Evolutionary conservation across 1,284 basidiomycete species (phyloP).

Genomic region (Leccinum ponderosum): DNA sequence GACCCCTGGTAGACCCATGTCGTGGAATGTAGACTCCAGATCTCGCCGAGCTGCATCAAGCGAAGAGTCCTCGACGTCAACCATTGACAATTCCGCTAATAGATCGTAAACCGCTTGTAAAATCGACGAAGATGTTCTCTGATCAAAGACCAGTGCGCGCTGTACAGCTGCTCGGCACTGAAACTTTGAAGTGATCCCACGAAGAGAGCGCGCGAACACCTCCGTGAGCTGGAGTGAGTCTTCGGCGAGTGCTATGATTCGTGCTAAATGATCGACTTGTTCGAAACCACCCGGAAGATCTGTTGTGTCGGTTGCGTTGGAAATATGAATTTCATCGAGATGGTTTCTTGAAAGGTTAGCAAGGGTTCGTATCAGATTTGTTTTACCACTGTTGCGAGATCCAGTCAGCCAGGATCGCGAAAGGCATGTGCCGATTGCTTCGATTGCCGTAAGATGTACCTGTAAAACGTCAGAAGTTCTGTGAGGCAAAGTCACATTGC

Average conservation of each 20-base stretch:
- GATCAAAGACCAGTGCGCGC: conserved; percentile 24
- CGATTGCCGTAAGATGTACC: conserved; percentile 66
- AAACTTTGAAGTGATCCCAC: conserved; percentile 35
- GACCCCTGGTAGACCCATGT: conserved; percentile 41
- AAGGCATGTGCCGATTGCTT: conserved; percentile 78
- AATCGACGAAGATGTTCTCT: conserved; percentile 20
- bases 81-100: conserved; percentile 23
- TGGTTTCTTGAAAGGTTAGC: conserved; percentile 71
- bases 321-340: conserved; percentile 80
- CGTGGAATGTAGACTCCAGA: conserved; percentile 17
- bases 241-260: conserved; percentile 40
- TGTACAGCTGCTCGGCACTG: conserved; percentile 20
- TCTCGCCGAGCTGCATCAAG: conserved; percentile 13
- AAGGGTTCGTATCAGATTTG: conserved; percentile 69
- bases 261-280: conserved; percentile 66
- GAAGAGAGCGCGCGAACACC: conserved; percentile 37
- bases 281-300: conserved; percentile 97
- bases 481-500: conserved; percentile 38
- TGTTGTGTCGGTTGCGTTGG: conserved; percentile 88
- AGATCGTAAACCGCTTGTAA: conserved; percentile 23
- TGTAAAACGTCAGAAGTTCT: conserved; percentile 58
- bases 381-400: conserved; percentile 77
- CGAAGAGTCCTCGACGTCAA: conserved; percentile 13
- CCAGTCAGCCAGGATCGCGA: conserved; percentile 89
- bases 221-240: conserved; percentile 44